phyloP scores from a whole-genome alignment of 805 yeast genomes.

The Ogataea pignaliae region DNA sequence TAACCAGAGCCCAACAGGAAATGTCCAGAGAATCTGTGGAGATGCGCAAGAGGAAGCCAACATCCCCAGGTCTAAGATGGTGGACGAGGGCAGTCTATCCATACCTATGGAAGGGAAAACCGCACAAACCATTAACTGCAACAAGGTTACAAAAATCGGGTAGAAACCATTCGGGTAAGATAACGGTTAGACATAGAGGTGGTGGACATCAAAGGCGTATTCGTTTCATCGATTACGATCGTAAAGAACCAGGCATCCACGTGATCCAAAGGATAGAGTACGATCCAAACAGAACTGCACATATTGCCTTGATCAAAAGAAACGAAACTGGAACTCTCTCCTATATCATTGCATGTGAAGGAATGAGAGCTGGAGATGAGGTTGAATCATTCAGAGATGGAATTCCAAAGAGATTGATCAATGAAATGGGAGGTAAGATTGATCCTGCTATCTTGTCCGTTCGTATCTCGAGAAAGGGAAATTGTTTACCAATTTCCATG shows the following conservation, averaged over 20 bases:
- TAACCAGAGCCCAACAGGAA: slow-evolving; percentile 67
- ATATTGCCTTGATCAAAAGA: slow-evolving; percentile 80
- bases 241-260: slow-evolving; percentile 67
- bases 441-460: slow-evolving; percentile 90
- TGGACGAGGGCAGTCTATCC: slow-evolving; percentile 83
- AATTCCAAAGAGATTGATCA: slow-evolving; percentile 66
- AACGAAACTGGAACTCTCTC: slow-evolving; percentile 55
- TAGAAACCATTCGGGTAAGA: slow-evolving; percentile 81
- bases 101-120: slow-evolving; percentile 82
- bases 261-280: slow-evolving; percentile 85
- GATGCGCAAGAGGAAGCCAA: slow-evolving; percentile 72
- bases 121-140: slow-evolving; percentile 69
- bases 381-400: slow-evolving; percentile 91
- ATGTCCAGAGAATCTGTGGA: slow-evolving; percentile 65
- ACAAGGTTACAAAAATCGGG: slow-evolving; percentile 76
- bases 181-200: slow-evolving; percentile 92
- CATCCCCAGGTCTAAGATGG: slow-evolving; percentile 87
- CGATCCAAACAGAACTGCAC: slow-evolving; percentile 92
- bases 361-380: slow-evolving; percentile 85
- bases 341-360: slow-evolving; percentile 88
- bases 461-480: slow-evolving; percentile 86
- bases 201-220: slow-evolving; percentile 93
- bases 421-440: slow-evolving; percentile 84
- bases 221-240: slow-evolving; percentile 72
- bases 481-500: slow-evolving; percentile 88